phyloP scores from a whole-genome alignment of 2,329 filamentous ascomycete species.

The Trematosphaeria pertusa region DNA sequence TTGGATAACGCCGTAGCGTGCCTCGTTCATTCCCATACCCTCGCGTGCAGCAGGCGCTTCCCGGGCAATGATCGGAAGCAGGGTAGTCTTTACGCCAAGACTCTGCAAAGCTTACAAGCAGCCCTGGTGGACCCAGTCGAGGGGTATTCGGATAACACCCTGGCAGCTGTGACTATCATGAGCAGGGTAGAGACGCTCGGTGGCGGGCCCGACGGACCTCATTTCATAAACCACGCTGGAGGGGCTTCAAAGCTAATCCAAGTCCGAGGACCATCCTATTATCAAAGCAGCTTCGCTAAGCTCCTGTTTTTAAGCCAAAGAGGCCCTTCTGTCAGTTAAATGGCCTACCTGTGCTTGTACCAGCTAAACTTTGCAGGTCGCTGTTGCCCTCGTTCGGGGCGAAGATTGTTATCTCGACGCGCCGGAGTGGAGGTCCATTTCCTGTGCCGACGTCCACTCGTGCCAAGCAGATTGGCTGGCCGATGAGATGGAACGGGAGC shows the following conservation, averaged over 20 bases:
- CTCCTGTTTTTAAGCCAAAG: not conserved
- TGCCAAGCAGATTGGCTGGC: not conserved
- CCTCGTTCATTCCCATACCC: slow-evolving; percentile 6
- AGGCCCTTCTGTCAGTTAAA: slow-evolving; percentile 1
- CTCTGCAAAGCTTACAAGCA: slow-evolving; percentile 1
- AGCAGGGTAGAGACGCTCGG: slow-evolving; percentile 10
- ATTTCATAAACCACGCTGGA: slow-evolving; percentile 10
- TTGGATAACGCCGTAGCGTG: slow-evolving; percentile 10
- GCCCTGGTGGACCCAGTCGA: slow-evolving; percentile 8
- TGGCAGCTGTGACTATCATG: slow-evolving; percentile 10
- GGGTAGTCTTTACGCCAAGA: slow-evolving; percentile 3
- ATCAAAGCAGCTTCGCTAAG: slow-evolving; percentile 5
- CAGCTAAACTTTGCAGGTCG: slow-evolving; percentile 1
- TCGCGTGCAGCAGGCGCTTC: not conserved
- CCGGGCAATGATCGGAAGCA: not conserved
- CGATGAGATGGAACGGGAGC: not conserved
- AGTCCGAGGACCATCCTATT: not conserved
- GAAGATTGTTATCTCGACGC: slow-evolving; percentile 6
- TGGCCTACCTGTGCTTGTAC: not conserved
- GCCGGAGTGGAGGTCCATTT: slow-evolving; percentile 2
- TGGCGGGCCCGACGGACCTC: slow-evolving; percentile 3
- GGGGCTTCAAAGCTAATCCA: slow-evolving; percentile 8
- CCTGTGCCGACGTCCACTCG: not conserved
- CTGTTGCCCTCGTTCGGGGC: not conserved
- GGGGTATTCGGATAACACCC: slow-evolving; percentile 11